Evolutionary conservation across 305 asterid species (phyloP), one percentile per base, ranked within the genome.

Genomic region (Rubia occidens): DNA sequence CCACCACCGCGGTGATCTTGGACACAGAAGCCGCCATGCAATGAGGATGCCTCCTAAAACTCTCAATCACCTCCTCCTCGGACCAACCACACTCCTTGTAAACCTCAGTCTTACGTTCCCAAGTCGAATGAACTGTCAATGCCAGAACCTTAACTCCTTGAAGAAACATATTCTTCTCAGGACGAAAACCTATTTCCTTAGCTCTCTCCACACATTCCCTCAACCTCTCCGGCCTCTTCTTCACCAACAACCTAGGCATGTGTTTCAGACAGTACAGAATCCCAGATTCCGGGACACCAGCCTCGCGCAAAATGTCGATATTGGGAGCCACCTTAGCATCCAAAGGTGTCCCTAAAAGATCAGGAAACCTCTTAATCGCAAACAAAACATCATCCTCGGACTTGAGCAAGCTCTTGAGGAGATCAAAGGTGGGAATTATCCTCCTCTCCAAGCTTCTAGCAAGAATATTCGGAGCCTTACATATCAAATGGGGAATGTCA

Each of bases 51-150:
- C 21, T 49, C 74, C 71, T 59, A 59, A 77, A 77, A 43, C 69
- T 59, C 1, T 51, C 64, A 7, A 77, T 37, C 35, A 77, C 67
- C 35, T 77, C 65, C 47, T 73, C 58, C 65, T 77, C 77, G 11
- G 80, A 72, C 67, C 53, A 60, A 42, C 72, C 77, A 76, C 75
- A 77, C 59, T 59, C 73, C 81, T 77, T 73, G 63, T 69, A 77
- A 40, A 40, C 65, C 47, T 66, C 39, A 29, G 70, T 29, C 72
- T 77, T 77, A 18, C 26, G 71, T 29, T 77, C 18, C 77, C 81
- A 72, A 24, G 35, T 69, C 21, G n/a, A 64, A 20, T 18, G 37
- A 39, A 32, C 58, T 70, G 75, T 20, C 20, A 70, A 61, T 20
- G 63, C 49, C 6, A 77, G 10, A 29, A 65, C 81, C 1, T 65